Percentiles rank a stretch among this genome's conserved stretches.
phyloP scores from a whole-genome alignment of 176 grass and related monocot species.

The Oryza officinalis region DNA sequence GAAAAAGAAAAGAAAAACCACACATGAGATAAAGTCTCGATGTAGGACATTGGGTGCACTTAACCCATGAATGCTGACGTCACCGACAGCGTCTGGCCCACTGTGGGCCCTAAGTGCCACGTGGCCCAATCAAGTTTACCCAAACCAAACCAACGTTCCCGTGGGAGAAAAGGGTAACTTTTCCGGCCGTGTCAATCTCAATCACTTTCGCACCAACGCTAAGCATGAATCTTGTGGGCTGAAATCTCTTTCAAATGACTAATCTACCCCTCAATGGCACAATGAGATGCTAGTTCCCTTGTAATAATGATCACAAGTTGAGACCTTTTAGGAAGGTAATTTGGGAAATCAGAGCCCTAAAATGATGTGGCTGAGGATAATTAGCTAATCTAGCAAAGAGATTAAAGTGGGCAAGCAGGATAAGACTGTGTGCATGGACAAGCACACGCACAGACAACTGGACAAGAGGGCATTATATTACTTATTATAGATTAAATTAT shows the following conservation, averaged over 20 bases:
- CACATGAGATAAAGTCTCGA: too few relatives aligned
- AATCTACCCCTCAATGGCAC: not conserved
- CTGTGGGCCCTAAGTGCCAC: not conserved
- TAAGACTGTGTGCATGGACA: not conserved
- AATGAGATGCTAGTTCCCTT: not conserved
- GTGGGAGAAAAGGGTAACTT: not conserved
- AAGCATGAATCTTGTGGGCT: not conserved
- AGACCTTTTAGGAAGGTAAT: not conserved
- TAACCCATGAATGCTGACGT: not conserved
- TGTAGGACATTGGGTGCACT: too few relatives aligned
- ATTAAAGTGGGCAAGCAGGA: not conserved
- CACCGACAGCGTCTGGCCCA: not conserved
- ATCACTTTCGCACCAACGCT: not conserved
- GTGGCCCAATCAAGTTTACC: not conserved
- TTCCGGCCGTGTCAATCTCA: not conserved
- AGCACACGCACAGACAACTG: not conserved
- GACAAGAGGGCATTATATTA: not conserved
- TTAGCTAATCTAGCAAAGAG: not conserved
- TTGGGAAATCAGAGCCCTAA: not conserved
- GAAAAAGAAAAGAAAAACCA: too few relatives aligned
- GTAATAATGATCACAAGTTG: not conserved
- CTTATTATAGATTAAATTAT: not conserved
- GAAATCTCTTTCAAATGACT: not conserved
- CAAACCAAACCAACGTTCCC: too few relatives aligned
- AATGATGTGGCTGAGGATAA: not conserved